These are phyloP conservation scores for Dryadomyces sulphureus DNA, from an alignment of 2,329 filamentous ascomycete genomes.

Conservation along the genomic window DNA sequence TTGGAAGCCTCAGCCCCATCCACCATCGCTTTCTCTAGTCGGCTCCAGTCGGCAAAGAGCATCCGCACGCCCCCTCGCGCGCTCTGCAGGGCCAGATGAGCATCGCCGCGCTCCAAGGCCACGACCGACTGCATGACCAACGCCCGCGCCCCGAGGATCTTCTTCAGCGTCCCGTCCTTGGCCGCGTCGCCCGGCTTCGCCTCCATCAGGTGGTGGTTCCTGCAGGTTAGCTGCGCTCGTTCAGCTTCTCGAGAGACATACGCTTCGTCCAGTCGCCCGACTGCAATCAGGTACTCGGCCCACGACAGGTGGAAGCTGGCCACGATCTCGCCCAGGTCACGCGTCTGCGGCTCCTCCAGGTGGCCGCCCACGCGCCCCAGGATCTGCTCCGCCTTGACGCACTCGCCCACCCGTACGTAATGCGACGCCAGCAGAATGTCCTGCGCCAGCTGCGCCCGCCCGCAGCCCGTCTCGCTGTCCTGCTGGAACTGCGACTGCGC, in stretches of 20 bases:
- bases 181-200: slow-evolving; percentile 1
- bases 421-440: slow-evolving; percentile 35
- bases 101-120: slow-evolving; percentile 45
- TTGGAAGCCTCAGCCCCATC: neutral
- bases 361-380: slow-evolving; percentile 45
- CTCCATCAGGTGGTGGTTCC: slow-evolving; percentile 6
- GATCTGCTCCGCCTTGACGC: slow-evolving; percentile 30
- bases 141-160: slow-evolving; percentile 27
- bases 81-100: slow-evolving; percentile 40
- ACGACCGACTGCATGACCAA: slow-evolving; percentile 51
- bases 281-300: slow-evolving; percentile 58
- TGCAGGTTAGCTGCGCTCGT: neutral
- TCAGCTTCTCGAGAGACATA: slow-evolving; percentile 14
- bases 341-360: slow-evolving; percentile 15
- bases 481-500: slow-evolving; percentile 15
- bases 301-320: slow-evolving; percentile 51
- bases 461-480: slow-evolving; percentile 16
- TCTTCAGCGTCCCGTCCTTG: slow-evolving; percentile 1
- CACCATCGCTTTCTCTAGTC: slow-evolving; percentile 26
- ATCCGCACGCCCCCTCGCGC: slow-evolving; percentile 43
- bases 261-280: slow-evolving; percentile 51
- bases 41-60: slow-evolving; percentile 40
- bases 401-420: slow-evolving; percentile 37
- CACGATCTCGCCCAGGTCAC: slow-evolving; percentile 22
- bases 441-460: slow-evolving; percentile 22